phyloP scores from a whole-genome alignment of 768 basidiomycete species.

The Megacollybia marginata region DNA sequence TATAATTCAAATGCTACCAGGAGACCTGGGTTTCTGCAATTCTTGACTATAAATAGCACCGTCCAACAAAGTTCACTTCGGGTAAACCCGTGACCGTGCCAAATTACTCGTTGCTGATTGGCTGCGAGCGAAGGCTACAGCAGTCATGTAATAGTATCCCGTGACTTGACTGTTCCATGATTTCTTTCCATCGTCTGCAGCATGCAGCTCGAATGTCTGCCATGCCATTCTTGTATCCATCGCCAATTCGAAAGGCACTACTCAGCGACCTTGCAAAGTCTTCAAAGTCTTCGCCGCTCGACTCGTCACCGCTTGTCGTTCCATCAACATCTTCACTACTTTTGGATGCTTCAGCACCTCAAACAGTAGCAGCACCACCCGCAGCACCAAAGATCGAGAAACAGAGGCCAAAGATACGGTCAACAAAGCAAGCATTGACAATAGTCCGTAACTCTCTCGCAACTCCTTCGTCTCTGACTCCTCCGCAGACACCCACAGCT shows the following conservation, averaged over 20 bases:
- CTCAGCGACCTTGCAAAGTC: slow-evolving; percentile 40
- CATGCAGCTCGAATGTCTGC: slow-evolving; percentile 24
- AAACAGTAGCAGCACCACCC: slow-evolving; percentile 66
- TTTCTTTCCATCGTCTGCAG: slow-evolving; percentile 18
- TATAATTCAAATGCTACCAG: neutral
- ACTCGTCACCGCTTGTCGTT: slow-evolving; percentile 46
- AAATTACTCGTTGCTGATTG: slow-evolving; percentile 3
- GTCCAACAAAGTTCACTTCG: neutral
- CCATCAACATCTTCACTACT: slow-evolving; percentile 40
- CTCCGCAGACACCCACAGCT: slow-evolving; percentile 67
- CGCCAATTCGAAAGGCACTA: slow-evolving; percentile 48
- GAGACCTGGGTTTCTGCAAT: neutral
- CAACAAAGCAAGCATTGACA: slow-evolving; percentile 71
- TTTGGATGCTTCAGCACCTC: slow-evolving; percentile 59
- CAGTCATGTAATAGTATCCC: neutral
- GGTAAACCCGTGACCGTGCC: neutral
- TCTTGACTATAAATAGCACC: neutral
- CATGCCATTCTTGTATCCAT: slow-evolving; percentile 21
- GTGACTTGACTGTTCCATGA: neutral
- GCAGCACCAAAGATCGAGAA: slow-evolving; percentile 59
- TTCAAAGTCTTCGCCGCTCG: slow-evolving; percentile 21
- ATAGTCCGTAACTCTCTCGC: slow-evolving; percentile 41
- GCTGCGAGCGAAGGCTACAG: neutral
- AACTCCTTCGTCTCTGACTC: slow-evolving; percentile 3
- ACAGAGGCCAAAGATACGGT: slow-evolving; percentile 54